Base-by-base conservation (phyloP, 345 rosid species). In the Microcos paniculata region DNA sequence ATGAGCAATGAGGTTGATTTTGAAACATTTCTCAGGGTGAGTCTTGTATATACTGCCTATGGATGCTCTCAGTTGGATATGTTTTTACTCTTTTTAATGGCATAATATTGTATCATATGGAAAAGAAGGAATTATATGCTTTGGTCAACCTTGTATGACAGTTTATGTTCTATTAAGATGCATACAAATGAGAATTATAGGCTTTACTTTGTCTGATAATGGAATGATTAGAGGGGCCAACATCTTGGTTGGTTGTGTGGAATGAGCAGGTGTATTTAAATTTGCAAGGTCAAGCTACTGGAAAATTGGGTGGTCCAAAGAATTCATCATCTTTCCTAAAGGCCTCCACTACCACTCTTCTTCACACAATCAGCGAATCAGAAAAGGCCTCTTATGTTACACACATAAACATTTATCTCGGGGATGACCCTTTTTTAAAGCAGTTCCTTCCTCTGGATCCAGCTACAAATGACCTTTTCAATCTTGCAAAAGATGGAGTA, bases 401-500 rank as follows among this genome's bases (percentile, higher is more conserved):
- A 71, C 98, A 94, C 78, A 91, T 94, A 86, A 94, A 94, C 77
- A 92, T 89, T 82, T 94, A 88, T 80, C 97, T 94, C 67, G 85
- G 90, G 57, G 98, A 94, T 72, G 98, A 94, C 63, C 90, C 92
- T 8, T 94, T 94, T 70, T 70, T 94, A 63, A 89, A 89, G 88
- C 92, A 94, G 78, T 94, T 91, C 82, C 95, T 92, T 82, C 98
- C 98, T n/a, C 58, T 94, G 57, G 90, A 92, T 75, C 94, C 95
- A 26, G 75, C 87, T 51, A 71, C 97, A 71, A 89, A 89, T 75
- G 95, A 87, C 43, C 78, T 94, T 71, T 92, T 88, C 79, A 76
- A 91, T 79, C 90, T 94, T 62, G 95, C 89, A 33, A 92, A 87
- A 85, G 98, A 92, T 81, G 98, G 98, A 55, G 94, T 94, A 40